Base-by-base conservation (phyloP, 163 green algal species). In the Prototheca wickerhamii region DNA sequence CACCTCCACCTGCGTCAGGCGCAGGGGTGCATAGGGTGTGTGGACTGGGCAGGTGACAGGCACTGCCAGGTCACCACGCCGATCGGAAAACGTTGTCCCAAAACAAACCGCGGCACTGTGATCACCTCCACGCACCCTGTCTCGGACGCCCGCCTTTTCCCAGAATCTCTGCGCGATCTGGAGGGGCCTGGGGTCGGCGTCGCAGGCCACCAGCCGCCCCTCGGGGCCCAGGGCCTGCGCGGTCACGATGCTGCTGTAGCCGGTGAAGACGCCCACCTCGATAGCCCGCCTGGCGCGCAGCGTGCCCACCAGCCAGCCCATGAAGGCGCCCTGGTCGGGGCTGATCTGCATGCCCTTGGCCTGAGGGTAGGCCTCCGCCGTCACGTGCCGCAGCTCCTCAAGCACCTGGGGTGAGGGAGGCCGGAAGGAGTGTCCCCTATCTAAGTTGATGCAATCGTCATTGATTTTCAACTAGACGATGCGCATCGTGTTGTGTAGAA, bases 231-330 rank as follows among this genome's bases (percentile, higher is more conserved):
- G 76, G 4, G 84, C 86, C 69, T 87, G 54, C 2, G 89, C 89
- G 26, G 95, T 81, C 8, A 76, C 81, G 12, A 86, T 66, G 1
- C 85, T 84, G 0, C 79, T 90, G 78, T 96, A 98, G 7, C 94
- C 93, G 0, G 93, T 97, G 79, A 95, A 99, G 0, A 95, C 84
- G 23, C 93, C 92, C 28, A 97, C 68, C 67, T 98, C 91, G 17
- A 97, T 84, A 21, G 90, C 74, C 3, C 72, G 59, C 32, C 29
- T 54, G 0, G 77, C 89, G 0, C 79, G 71, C 26, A 86, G 74
- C 17, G 91, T 64, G 61, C 85, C 63, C 43, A 91, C 79, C 34
- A 98, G 78, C 78, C 92, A 79, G 0, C 60, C 66, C 65, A 99
- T 63, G 37, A 98, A 87, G 26, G 77, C 65, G 0, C 86, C 93